Evolutionary conservation across 2,329 filamentous ascomycete genomes (phyloP).

Genomic region (Trichoderma semiorbis): DNA sequence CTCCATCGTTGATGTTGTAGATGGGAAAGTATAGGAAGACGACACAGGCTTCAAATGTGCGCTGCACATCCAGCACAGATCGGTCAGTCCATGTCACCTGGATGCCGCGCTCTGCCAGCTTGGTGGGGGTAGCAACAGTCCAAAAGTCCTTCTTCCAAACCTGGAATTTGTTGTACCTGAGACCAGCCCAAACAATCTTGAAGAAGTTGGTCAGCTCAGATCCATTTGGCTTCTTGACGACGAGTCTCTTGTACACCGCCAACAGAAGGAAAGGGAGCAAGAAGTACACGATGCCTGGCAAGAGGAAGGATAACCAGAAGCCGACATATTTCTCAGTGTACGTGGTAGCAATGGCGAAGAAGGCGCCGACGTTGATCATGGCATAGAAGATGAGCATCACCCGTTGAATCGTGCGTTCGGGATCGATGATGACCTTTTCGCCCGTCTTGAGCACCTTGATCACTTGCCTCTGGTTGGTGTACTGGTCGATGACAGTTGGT

Average conservation of each 20-base stretch:
- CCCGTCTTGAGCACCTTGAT: slow-evolving; percentile 19
- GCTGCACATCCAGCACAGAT: slow-evolving; percentile 15
- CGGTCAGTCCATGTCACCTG: slow-evolving; percentile 14
- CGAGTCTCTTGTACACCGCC: background rate
- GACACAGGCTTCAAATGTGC: slow-evolving; percentile 15
- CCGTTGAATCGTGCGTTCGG: slow-evolving; percentile 15
- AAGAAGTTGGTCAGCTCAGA: slow-evolving; percentile 17
- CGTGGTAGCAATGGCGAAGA: slow-evolving; percentile 16
- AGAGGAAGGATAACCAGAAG: slow-evolving; percentile 17
- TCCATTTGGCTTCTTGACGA: slow-evolving; percentile 12
- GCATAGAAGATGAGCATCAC: slow-evolving; percentile 18
- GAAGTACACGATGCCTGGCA: slow-evolving; percentile 18
- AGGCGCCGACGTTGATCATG: slow-evolving; percentile 18
- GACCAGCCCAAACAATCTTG: slow-evolving; percentile 12
- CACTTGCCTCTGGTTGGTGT: slow-evolving; percentile 9
- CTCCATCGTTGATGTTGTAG: slow-evolving; percentile 18
- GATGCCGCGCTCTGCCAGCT: slow-evolving; percentile 7
- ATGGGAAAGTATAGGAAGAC: slow-evolving; percentile 19
- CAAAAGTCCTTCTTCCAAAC: slow-evolving; percentile 18
- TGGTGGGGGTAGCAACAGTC: slow-evolving; percentile 6
- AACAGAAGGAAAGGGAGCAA: slow-evolving; percentile 12
- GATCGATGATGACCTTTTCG: slow-evolving; percentile 19
- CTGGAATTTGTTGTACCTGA: slow-evolving; percentile 9
- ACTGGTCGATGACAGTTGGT: slow-evolving; percentile 16
- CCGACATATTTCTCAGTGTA: slow-evolving; percentile 19